Conservation (phyloP, 257 asterid genomes). For the Solanum bulbocastanum region DNA sequence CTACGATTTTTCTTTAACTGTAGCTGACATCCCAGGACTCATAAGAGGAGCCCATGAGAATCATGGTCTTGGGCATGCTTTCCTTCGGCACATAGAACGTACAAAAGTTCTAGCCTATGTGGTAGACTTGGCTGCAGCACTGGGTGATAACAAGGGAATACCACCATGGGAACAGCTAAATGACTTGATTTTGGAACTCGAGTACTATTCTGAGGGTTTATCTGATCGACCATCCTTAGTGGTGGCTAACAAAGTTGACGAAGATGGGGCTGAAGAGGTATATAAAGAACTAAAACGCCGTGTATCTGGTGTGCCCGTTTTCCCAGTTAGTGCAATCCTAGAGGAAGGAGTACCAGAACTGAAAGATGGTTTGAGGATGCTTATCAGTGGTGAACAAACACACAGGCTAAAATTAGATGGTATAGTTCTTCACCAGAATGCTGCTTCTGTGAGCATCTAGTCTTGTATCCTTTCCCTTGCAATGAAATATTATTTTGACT, state of each 20-base stretch:
- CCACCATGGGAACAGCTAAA: constrained; percentile 84
- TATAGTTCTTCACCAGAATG: constrained; percentile 28
- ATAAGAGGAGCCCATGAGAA: constrained; percentile 85
- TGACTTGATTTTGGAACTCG: constrained; percentile 69
- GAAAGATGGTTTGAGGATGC: constrained; percentile 61
- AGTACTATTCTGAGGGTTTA: constrained; percentile 57
- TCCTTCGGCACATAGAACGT: constrained; percentile 80
- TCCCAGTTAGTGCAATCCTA: constrained; percentile 85
- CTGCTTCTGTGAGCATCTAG: not conserved
- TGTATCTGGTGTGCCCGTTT: constrained; percentile 47
- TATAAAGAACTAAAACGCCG: constrained; percentile 55
- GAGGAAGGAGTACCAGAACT: constrained; percentile 74
- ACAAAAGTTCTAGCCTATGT: constrained; percentile 82
- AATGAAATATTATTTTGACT: not conserved
- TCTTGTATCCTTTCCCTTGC: not conserved
- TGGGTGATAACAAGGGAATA: constrained; percentile 56
- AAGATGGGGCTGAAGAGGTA: constrained; percentile 65
- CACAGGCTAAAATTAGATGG: constrained; percentile 26
- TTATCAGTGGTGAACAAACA: constrained; percentile 46
- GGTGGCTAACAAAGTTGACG: constrained; percentile 85
- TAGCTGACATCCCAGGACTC: constrained; percentile 90
- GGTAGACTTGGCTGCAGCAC: constrained; percentile 59
- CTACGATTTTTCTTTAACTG: constrained; percentile 65
- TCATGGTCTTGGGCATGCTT: constrained; percentile 91
- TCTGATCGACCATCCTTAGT: constrained; percentile 58